Percentiles rank a stretch among this genome's conserved stretches.
phyloP scores from a whole-genome alignment of 1,284 basidiomycete genomes.

The Leccinum fuscescens region DNA sequence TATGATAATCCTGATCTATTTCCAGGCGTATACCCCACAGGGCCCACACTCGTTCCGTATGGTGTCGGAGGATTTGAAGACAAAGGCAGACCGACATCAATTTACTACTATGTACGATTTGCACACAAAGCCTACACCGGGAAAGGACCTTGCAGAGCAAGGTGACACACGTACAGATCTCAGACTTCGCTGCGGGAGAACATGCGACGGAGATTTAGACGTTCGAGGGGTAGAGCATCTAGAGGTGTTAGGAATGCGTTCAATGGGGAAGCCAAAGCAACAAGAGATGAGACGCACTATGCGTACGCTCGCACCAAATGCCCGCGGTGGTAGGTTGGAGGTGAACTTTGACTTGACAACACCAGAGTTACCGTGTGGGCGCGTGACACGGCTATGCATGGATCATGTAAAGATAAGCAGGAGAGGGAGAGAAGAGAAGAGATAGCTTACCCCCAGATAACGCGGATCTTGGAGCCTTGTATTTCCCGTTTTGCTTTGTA shows the following conservation, averaged over 20 bases:
- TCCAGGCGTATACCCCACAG: no score
- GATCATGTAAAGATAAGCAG: not conserved
- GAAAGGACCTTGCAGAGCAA: no score
- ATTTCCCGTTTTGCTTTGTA: slow-evolving; percentile 95
- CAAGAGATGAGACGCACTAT: slow-evolving; percentile 58
- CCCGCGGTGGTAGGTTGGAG: slow-evolving; percentile 93
- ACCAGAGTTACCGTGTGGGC: slow-evolving; percentile 92
- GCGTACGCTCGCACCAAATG: slow-evolving; percentile 93
- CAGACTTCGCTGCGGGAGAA: not conserved
- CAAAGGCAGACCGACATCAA: no score
- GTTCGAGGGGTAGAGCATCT: slow-evolving; percentile 57
- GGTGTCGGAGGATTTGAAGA: no score
- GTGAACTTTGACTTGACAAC: slow-evolving; percentile 98
- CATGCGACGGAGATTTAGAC: slow-evolving; percentile 36
- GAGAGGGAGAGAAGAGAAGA: not conserved
- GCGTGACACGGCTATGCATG: slow-evolving; percentile 73
- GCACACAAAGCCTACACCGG: no score
- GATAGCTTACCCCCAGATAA: slow-evolving; percentile 89
- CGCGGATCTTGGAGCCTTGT: slow-evolving; percentile 89
- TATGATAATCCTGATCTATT: no score
- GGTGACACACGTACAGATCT: slow-evolving; percentile 7
- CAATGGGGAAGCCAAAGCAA: not conserved
- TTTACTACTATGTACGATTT: no score
- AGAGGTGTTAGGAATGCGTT: not conserved
- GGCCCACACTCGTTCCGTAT: no score